Conservation (phyloP, 2,329 filamentous ascomycete species). For the Trichoderma aggressivum region DNA sequence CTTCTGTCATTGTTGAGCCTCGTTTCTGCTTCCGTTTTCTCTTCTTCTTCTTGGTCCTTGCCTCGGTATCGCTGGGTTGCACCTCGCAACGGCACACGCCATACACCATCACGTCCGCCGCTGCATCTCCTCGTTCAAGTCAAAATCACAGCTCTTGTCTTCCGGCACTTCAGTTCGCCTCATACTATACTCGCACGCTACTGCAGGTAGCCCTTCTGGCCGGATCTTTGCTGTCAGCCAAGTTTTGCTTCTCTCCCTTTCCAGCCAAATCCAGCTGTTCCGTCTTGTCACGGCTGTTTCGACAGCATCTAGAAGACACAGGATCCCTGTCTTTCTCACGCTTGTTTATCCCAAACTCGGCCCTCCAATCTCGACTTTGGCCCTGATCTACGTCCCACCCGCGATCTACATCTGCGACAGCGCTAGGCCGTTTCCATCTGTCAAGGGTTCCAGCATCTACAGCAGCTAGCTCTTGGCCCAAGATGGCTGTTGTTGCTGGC, state of each 20-base stretch:
- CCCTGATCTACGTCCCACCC: not conserved
- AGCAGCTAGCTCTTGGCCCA: conserved; percentile 1
- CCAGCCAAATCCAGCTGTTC: not conserved
- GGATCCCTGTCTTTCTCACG: not conserved
- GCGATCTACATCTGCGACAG: not conserved
- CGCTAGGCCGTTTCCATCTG: not conserved
- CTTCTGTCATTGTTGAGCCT: not conserved
- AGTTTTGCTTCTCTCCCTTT: not conserved
- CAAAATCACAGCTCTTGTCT: not conserved
- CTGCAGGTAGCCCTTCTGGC: not conserved
- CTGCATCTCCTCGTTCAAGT: not conserved
- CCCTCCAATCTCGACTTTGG: not conserved
- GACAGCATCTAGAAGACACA: not conserved
- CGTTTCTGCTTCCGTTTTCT: not conserved
- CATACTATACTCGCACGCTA: not conserved
- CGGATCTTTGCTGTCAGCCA: not conserved
- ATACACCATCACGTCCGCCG: not conserved
- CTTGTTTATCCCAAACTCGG: not conserved
- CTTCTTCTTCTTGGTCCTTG: not conserved
- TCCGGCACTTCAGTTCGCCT: not conserved
- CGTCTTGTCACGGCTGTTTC: not conserved
- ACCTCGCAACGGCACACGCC: not conserved
- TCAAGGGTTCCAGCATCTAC: not conserved
- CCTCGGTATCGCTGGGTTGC: not conserved
- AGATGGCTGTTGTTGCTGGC: conserved; percentile 6